Conservation (phyloP, 2,329 filamentous ascomycete genomes). For the Aspergillus aculeatinus region DNA sequence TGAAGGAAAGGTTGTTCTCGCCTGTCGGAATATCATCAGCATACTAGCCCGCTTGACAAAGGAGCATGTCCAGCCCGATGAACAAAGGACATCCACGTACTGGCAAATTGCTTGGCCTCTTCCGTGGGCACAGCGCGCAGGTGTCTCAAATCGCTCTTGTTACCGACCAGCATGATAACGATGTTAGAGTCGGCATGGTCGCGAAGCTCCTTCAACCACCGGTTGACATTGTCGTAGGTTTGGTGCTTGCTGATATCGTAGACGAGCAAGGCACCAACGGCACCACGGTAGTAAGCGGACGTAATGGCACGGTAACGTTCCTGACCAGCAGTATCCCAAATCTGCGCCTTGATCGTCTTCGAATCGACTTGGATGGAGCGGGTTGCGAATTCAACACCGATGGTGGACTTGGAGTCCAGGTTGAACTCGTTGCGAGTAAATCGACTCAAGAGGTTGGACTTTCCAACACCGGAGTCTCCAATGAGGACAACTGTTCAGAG, state of each 20-base stretch:
- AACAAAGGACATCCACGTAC: constrained; percentile 52
- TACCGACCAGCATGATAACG: constrained; percentile 98
- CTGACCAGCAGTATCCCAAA: constrained; percentile 99
- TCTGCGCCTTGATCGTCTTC: constrained; percentile 99
- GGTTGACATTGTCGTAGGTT: constrained; percentile 97
- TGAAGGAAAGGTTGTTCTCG: constrained; percentile 98
- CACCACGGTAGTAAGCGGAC: constrained; percentile 97
- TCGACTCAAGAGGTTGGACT: constrained; percentile 98
- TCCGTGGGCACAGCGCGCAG: constrained; percentile 95
- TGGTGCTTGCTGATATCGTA: constrained; percentile 99
- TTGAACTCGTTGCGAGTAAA: constrained; percentile 99
- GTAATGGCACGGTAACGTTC: constrained; percentile 99
- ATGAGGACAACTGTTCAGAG: constrained; percentile 80
- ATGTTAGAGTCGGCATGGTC: constrained; percentile 99
- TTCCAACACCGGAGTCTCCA: constrained; percentile 98
- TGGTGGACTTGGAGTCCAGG: constrained; percentile 98
- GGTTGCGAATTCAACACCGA: constrained; percentile 98
- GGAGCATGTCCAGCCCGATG: neutral
- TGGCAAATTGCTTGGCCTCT: constrained; percentile 96
- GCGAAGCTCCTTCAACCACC: constrained; percentile 98
- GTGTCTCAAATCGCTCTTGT: constrained; percentile 99
- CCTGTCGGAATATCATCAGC: constrained; percentile 53
- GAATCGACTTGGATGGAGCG: constrained; percentile 97
- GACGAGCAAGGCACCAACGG: constrained; percentile 93
- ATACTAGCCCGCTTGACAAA: neutral